Evolutionary conservation across 225 moss, liverwort and hornwort genomes (phyloP), one percentile per base, ranked within the genome.

Genomic region (Pseudoscleropodium purum): DNA sequence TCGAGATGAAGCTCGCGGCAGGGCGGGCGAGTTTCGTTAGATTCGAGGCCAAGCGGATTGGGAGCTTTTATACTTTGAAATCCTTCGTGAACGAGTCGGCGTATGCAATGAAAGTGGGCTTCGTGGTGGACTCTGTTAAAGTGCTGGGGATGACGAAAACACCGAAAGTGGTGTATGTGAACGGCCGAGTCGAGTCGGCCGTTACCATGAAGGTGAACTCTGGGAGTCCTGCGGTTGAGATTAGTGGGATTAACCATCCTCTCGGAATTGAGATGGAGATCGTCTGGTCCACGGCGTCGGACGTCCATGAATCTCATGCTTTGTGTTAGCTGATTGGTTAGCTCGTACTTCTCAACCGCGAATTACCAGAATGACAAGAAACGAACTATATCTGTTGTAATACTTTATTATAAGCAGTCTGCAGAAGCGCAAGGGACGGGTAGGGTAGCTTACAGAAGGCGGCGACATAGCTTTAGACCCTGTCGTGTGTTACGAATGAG

Each of bases 101-200:
- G 37, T 92, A 52, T 39, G 92, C 85, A 7, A 25, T 39, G 13
- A 64, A 65, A 31, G 36, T 52, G 27, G 90, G 88, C 13, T 82
- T 92, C 30, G 59, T 90, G 36, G 68, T 91, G 29, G 75, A 87
- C 33, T 85, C 84, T 5, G 6, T 94, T 9, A 84, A 64, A 64
- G 92, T 94, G 65, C 52, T 94, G 11, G 92, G 92, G 60, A 77
- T 94, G 92, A 72, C 65, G 36, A 78, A 87, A 29, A 67, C 84
- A 37, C 94, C 92, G 1, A 64, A 90, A 41, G 81, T 43, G 17
- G 91, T 94, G 54, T 43, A 87, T 24, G 52, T 94, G 34, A 91
- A 92, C 49, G 91, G 92, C 4, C 60, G 51, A 67, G 75, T 81
- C 39, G 62, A 65, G 39, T 65, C 81, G 33, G 47, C 72, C 13